These are phyloP conservation scores for Vitis rotundifolia DNA, from an alignment of 164 flowering plant genomes.

Conservation along the genomic window DNA sequence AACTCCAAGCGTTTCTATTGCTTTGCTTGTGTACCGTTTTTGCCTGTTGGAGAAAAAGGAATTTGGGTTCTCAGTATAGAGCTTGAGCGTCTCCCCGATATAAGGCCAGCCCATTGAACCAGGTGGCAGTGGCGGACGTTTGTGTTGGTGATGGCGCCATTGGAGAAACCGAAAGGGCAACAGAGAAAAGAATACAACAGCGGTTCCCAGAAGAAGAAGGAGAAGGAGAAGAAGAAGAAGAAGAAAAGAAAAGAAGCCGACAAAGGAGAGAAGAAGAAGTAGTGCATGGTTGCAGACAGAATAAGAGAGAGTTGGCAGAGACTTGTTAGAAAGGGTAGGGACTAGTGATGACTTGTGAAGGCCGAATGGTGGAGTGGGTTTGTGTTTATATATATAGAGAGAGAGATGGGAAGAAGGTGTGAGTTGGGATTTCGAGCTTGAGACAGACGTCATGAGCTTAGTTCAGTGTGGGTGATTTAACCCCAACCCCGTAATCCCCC, in stretches of 20 bases:
- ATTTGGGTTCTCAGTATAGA: conserved; percentile 72
- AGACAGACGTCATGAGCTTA: no score
- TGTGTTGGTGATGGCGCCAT: conserved; percentile 20
- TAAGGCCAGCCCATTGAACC: conserved; percentile 98
- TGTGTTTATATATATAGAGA: no score
- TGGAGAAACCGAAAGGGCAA: conserved; percentile 7
- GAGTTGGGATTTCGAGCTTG: no score
- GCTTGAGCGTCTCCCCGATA: conserved; percentile 78
- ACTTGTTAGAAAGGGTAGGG: not conserved
- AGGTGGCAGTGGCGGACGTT: conserved; percentile 77
- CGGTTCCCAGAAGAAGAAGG: not conserved
- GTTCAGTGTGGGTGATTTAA: no score
- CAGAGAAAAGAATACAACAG: not conserved
- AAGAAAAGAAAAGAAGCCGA: not conserved
- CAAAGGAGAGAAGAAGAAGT: not conserved
- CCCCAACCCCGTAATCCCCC: no score
- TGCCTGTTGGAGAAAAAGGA: conserved; percentile 66
- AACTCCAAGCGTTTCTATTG: not conserved
- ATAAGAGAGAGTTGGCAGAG: conserved; percentile 1
- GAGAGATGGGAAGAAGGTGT: no score
- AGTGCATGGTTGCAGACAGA: conserved; percentile 7
- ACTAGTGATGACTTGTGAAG: no score
- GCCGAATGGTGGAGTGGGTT: no score
- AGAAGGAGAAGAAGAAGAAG: conserved; percentile 3
- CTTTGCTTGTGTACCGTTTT: conserved; percentile 39